These are phyloP conservation scores for Daldinia vernicosa DNA, from an alignment of 495 filamentous ascomycete species.

Conservation along the genomic window DNA sequence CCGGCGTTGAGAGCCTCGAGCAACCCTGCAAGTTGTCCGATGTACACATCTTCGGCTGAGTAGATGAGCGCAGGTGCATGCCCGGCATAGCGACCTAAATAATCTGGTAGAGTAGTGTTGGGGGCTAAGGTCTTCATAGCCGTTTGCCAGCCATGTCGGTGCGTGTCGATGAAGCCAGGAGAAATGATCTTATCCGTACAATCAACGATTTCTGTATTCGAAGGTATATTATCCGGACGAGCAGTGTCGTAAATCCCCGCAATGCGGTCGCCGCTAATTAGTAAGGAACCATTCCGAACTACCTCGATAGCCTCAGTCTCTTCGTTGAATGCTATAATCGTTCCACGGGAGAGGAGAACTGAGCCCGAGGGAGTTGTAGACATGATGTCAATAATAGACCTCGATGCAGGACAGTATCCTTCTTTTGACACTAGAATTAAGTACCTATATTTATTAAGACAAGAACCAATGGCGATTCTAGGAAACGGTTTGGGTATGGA, in stretches of 20 bases:
- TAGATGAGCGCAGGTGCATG: slow-evolving; percentile 46
- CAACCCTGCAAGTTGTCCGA: slow-evolving; percentile 61
- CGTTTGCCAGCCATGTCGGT: slow-evolving; percentile 69
- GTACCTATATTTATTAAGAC: neutral
- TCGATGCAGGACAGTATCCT: neutral
- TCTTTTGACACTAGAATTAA: neutral
- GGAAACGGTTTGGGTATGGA: neutral
- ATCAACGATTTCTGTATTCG: slow-evolving; percentile 54
- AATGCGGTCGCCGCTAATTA: slow-evolving; percentile 54
- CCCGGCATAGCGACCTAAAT: slow-evolving; percentile 25
- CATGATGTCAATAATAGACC: neutral
- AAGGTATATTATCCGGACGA: slow-evolving; percentile 28
- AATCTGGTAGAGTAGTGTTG: slow-evolving; percentile 44
- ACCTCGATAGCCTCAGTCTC: slow-evolving; percentile 48
- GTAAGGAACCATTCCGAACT: slow-evolving; percentile 51
- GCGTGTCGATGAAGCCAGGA: slow-evolving; percentile 69
- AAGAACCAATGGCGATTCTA: neutral
- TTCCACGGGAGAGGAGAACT: slow-evolving; percentile 51
- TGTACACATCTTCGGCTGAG: slow-evolving; percentile 61
- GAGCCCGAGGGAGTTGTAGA: slow-evolving; percentile 36
- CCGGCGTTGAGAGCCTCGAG: slow-evolving; percentile 64
- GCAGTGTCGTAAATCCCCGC: slow-evolving; percentile 41
- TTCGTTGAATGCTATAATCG: slow-evolving; percentile 54
- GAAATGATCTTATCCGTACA: slow-evolving; percentile 64
- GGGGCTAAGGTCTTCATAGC: slow-evolving; percentile 51